Evolutionary conservation across 2,329 filamentous ascomycete genomes (phyloP), one percentile per base, ranked within the genome.

Genomic region (Fusarium sulawesiense): DNA sequence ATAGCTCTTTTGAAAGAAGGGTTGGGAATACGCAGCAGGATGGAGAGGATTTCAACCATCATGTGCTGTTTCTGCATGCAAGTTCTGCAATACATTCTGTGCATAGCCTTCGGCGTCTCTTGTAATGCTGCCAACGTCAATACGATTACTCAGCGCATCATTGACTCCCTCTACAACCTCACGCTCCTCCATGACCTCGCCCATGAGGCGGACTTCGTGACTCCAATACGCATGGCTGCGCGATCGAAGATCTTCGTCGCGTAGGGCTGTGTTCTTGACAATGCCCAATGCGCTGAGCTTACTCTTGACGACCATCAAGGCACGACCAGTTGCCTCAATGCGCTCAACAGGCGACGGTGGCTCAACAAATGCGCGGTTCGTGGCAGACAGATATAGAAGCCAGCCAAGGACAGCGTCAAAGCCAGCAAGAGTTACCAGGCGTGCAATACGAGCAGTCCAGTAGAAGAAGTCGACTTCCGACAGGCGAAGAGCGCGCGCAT

Each of bases 141-240:
- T 86, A 56, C 89, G 85, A 67, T 86, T 87, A 74, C 83, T 82
- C 70, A 94, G 78, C 13, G 89, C 91, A 76, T 89, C 87, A 63
- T 91, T 90, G 66, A 93, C 87, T 55, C 91, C 88, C 74, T 91
- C 89, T 37, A 93, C 81, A 10, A 94, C 92, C 66, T 92, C 91
- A 66, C 89, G 85, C 68, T 95, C 92, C 83, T 94, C 92, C 86
- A 97, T 91, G 25, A 92, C 89, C 75, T 91, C 89, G 37, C 86
- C 83, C 87, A 92, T 93, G 30, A 93, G 79, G 54, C 87, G 83
- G 9, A 89, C 91, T 82, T 98, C 93, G 46, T 91, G 90, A 12
- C 84, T 82, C 95, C 95, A 98, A 80, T 98, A 98, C 18, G 84
- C 86, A 72, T 91, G 87, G 51, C 87, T 86, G 61, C 87, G 86